These are phyloP conservation scores for Solanum chilense DNA, from an alignment of 257 asterid species.

Conservation along the genomic window DNA sequence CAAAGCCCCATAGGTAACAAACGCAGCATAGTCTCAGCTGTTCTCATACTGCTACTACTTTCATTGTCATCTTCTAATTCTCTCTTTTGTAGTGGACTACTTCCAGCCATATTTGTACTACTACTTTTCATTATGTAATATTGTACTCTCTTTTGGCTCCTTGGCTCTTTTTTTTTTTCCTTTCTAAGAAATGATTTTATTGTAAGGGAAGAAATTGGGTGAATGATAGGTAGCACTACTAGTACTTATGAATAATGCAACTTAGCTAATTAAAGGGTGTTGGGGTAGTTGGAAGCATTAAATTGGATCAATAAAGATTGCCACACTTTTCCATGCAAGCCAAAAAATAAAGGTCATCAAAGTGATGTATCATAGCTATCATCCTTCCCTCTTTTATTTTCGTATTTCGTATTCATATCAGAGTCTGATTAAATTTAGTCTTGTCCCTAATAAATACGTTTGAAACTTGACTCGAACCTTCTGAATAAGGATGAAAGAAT, in stretches of 20 bases:
- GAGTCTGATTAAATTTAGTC: too few species aligned
- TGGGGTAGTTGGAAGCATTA: slow-evolving; percentile 28
- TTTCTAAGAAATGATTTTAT: not conserved
- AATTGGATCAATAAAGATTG: slow-evolving; percentile 44
- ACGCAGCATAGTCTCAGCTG: slow-evolving; percentile 78
- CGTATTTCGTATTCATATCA: too few species aligned
- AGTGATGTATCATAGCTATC: not conserved
- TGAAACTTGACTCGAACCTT: accelerated
- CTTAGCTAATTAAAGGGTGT: slow-evolving; percentile 8
- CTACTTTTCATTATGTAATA: not conserved
- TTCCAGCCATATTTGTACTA: not conserved
- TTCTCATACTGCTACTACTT: slow-evolving; percentile 36
- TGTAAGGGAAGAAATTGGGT: not conserved
- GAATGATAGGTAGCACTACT: not conserved
- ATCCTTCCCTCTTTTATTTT: not conserved
- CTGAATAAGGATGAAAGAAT: accelerated
- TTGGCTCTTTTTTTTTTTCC: not conserved
- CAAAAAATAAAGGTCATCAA: not conserved
- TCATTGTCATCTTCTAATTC: slow-evolving; percentile 23
- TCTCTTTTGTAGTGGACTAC: slow-evolving; percentile 16
- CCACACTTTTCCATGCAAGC: slow-evolving; percentile 43
- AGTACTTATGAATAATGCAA: not conserved
- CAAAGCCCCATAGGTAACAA: slow-evolving; percentile 61
- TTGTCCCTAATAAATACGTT: accelerated
- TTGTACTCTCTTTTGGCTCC: not conserved